Conservation (phyloP, 164 flowering plant species). For the Aristolochia contorta region DNA sequence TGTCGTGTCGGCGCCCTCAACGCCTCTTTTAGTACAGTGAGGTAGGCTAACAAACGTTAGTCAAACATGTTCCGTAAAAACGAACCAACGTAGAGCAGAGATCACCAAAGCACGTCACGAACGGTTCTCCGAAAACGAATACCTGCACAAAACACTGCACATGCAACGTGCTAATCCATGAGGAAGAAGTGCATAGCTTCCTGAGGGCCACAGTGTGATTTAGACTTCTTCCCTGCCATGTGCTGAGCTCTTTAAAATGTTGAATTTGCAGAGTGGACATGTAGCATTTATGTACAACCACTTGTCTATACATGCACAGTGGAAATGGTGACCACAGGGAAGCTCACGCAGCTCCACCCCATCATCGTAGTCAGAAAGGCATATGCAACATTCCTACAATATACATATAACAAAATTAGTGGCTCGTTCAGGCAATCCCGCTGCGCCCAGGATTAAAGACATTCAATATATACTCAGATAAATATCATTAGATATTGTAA, state of each 20-base stretch:
- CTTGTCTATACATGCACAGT: conserved; percentile 69
- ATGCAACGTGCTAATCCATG: too few relatives aligned
- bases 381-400: conserved; percentile 74
- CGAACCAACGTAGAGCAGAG: too few relatives aligned
- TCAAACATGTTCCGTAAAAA: too few relatives aligned
- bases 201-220: not conserved
- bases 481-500: not conserved
- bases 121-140: too few relatives aligned
- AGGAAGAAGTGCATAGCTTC: too few relatives aligned
- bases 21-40: too few relatives aligned
- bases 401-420: not conserved
- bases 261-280: conserved; percentile 76
- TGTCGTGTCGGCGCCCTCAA: too few relatives aligned
- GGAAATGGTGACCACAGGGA: conserved; percentile 72
- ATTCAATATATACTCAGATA: not conserved
- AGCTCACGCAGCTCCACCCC: conserved; percentile 70
- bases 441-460: not conserved
- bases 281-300: conserved; percentile 77
- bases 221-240: conserved; percentile 15
- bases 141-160: too few relatives aligned
- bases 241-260: conserved; percentile 24
- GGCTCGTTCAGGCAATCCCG: not conserved
- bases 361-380: conserved; percentile 65
- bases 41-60: too few relatives aligned
- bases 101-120: too few relatives aligned